These are phyloP conservation scores for Mucor velutinosus DNA, from an alignment of 371 early-diverging fungal genomes.

Conservation along the genomic window DNA sequence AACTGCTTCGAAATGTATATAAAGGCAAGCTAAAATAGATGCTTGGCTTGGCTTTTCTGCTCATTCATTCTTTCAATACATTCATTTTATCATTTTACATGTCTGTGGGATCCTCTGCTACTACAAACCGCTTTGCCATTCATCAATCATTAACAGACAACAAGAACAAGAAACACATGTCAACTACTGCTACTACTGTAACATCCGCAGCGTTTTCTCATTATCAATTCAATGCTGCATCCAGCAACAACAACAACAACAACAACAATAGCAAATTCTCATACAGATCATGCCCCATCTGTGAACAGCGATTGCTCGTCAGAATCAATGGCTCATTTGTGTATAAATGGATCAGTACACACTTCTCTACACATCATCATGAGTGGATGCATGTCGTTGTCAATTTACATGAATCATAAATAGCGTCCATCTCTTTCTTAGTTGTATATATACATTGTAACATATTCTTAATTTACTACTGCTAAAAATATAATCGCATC, in stretches of 20 bases:
- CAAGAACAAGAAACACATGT: not conserved
- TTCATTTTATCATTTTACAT: not conserved
- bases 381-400: constrained; percentile 55
- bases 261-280: constrained; percentile 17
- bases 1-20: not conserved
- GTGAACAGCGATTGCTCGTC: constrained; percentile 43
- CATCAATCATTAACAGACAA: constrained; percentile 10
- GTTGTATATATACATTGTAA: not conserved
- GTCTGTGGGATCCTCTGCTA: constrained; percentile 9
- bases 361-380: constrained; percentile 48
- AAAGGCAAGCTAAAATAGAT: not conserved
- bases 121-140: not conserved
- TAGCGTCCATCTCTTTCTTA: not conserved
- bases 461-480: not conserved
- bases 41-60: not conserved
- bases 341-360: constrained; percentile 50
- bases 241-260: not conserved
- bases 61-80: not conserved
- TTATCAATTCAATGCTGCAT: not conserved
- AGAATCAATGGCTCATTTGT: constrained; percentile 51
- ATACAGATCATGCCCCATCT: constrained; percentile 52
- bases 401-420: constrained; percentile 31
- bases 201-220: not conserved
- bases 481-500: not conserved
- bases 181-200: not conserved